Evolutionary conservation across 176 grass and related monocot genomes (phyloP).

Genomic region (Bonia amplexicaulis): DNA sequence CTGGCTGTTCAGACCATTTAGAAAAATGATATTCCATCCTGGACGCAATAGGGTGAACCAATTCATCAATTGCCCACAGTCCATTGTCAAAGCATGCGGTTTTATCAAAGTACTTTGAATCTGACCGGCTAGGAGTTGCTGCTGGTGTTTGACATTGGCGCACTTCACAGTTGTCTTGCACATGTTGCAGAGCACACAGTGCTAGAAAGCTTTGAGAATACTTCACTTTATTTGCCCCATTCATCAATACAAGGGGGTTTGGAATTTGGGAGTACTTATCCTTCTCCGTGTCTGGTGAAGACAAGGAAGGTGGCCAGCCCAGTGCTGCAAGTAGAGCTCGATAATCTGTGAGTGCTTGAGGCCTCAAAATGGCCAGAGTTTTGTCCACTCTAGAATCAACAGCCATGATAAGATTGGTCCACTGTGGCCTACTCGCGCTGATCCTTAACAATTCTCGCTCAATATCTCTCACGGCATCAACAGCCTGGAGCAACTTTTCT

Average conservation of each 20-base stretch:
- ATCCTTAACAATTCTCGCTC: constrained; percentile 59
- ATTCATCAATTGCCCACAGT: constrained; percentile 89
- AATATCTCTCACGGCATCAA: constrained; percentile 67
- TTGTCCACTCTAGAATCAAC: constrained; percentile 96
- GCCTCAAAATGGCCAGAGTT: constrained; percentile 66
- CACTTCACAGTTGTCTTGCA: constrained; percentile 51
- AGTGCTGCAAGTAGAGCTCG: constrained; percentile 73
- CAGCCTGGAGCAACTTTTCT: constrained; percentile 57
- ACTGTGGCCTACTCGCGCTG: constrained; percentile 42
- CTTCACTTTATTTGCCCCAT: constrained; percentile 55
- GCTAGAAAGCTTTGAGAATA: constrained; percentile 82
- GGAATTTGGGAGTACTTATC: constrained; percentile 51
- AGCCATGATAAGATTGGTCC: constrained; percentile 67
- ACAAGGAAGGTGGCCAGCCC: constrained; percentile 80
- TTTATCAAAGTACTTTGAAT: constrained; percentile 42
- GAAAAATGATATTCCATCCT: constrained; percentile 88
- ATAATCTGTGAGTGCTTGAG: constrained; percentile 76
- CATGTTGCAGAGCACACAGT: constrained; percentile 78
- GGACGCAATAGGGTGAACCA: constrained; percentile 68
- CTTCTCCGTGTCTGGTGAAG: constrained; percentile 44
- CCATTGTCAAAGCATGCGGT: constrained; percentile 37
- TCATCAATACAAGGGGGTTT: constrained; percentile 82
- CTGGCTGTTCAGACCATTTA: constrained; percentile 83
- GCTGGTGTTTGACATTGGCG: constrained; percentile 28
- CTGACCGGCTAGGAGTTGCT: neutral